These are phyloP conservation scores for Alternaria longipes DNA, from an alignment of 2,329 filamentous ascomycete genomes.

Conservation along the genomic window DNA sequence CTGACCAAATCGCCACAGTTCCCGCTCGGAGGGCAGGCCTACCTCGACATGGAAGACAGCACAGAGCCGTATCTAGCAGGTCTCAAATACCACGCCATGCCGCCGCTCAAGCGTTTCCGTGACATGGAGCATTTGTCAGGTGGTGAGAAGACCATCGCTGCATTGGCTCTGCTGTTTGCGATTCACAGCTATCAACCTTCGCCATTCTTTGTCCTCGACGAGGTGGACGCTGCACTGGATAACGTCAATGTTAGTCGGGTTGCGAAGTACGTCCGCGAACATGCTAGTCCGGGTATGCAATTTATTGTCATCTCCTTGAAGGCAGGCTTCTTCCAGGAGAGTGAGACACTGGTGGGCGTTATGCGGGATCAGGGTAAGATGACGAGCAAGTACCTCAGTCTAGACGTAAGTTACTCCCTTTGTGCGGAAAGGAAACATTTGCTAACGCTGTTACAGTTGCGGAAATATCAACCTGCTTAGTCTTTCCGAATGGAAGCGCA, in stretches of 20 bases:
- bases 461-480: constrained; percentile 14
- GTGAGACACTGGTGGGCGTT: constrained; percentile 92
- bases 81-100: constrained; percentile 99
- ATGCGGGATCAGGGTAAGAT: constrained; percentile 96
- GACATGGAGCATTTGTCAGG: constrained; percentile 99
- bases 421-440: neutral
- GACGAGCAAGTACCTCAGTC: constrained; percentile 86
- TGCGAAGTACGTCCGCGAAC: constrained; percentile 93
- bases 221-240: constrained; percentile 97
- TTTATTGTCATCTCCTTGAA: constrained; percentile 99
- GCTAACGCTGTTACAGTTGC: constrained; percentile 14
- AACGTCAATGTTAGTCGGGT: constrained; percentile 97
- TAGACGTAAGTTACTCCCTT: constrained; percentile 78
- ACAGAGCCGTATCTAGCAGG: constrained; percentile 95
- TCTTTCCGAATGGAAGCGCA: neutral
- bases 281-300: constrained; percentile 96
- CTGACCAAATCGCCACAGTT: constrained; percentile 91
- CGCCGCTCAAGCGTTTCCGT: constrained; percentile 94
- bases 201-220: constrained; percentile 97
- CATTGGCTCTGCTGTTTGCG: constrained; percentile 93
- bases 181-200: constrained; percentile 95
- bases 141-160: constrained; percentile 98
- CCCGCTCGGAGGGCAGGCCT: constrained; percentile 86
- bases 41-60: constrained; percentile 95
- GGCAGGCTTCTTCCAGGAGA: constrained; percentile 93